A percentile compares a stretch with the other conserved stretches of the same genome.
Conservation (phyloP, 768 basidiomycete genomes). For the Cubamyces sp. region DNA sequence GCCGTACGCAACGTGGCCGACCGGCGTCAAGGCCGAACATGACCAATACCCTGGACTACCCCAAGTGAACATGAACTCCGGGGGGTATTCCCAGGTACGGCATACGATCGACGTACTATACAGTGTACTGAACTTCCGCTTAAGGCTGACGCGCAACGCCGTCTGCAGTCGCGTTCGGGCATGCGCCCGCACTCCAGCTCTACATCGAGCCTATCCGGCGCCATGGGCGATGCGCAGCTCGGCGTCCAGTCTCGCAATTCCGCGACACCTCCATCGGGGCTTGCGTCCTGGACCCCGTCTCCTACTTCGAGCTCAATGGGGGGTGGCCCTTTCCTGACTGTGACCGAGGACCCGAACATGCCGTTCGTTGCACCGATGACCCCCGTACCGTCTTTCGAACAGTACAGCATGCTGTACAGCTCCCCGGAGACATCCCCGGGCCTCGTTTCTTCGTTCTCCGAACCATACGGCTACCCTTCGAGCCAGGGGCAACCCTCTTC, state of each 20-base stretch:
- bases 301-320: constrained; percentile 24
- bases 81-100: constrained; percentile 17
- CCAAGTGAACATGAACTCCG: constrained; percentile 7
- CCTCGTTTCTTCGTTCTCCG: constrained; percentile 20
- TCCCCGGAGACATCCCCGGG: constrained; percentile 24
- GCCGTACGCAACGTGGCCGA: constrained; percentile 25
- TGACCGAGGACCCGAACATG: constrained; percentile 21
- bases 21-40: constrained; percentile 20
- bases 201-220: constrained; percentile 58
- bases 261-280: constrained; percentile 32
- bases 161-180: constrained; percentile 18
- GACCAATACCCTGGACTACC: constrained; percentile 21
- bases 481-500: constrained; percentile 11
- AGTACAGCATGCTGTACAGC: constrained; percentile 18
- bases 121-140: background rate
- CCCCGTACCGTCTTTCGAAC: constrained; percentile 6
- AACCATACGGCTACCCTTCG: constrained; percentile 26
- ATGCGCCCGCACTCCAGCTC: constrained; percentile 28
- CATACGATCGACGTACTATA: background rate
- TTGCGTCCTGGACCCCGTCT: constrained; percentile 32
- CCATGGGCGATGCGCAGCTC: constrained; percentile 59
- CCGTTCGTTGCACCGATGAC: constrained; percentile 26
- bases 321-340: constrained; percentile 11
- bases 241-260: constrained; percentile 31
- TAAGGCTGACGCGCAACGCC: constrained; percentile 17